Base-by-base conservation (phyloP, 108 stramenopile species). In the Pseudonitzschia delicatissima region DNA sequence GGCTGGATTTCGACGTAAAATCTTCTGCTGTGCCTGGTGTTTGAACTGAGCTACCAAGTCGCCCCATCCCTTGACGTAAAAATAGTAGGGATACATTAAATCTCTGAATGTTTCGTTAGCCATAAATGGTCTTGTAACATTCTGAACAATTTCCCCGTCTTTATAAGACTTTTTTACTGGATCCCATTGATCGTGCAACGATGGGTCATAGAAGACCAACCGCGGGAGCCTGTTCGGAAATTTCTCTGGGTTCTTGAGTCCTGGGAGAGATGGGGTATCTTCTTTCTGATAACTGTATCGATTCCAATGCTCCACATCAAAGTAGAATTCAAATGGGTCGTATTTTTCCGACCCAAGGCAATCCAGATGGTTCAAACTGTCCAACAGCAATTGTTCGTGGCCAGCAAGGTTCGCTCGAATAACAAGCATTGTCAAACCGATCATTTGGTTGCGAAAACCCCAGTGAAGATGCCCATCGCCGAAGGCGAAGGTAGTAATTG, bases 381-480 rank as follows among this genome's bases (percentile, higher is more conserved):
- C 52, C 42, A 64, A 15, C 7, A 76, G 37, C 5, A 76, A 17
- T 17, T 64, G 53, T 1, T 31, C 61, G 49, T 76, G 67, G 6
- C 62, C 67, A 18, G 58, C 32, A 11, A 48, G 15, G 15, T 49
- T 25, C 13, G 74, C 50, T 15, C 55, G 21, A 15, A 76, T 23
- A 5, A 76, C 55, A 12, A 68, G 11, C n/a, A 67, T 35, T 13
- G 67, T 69, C 42, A 76, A 68, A 9, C 27, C 62, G 62, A 63
- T 64, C 26, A 68, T 64, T 64, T 76, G 74, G 55, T 76, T 76
- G 18, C 74, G 67, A 23, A 51, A 68, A 4, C 74, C 74, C 66
- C 57, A 32, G 25, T 34, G 26, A 67, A 74, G 13, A 15, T 42
- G 11, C 15, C 17, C 29, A 28, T 49, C 29, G 47, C 47, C 23